phyloP scores from a whole-genome alignment of 192 early-diverging fungal genomes.

The Mycoemilia scoparia region DNA sequence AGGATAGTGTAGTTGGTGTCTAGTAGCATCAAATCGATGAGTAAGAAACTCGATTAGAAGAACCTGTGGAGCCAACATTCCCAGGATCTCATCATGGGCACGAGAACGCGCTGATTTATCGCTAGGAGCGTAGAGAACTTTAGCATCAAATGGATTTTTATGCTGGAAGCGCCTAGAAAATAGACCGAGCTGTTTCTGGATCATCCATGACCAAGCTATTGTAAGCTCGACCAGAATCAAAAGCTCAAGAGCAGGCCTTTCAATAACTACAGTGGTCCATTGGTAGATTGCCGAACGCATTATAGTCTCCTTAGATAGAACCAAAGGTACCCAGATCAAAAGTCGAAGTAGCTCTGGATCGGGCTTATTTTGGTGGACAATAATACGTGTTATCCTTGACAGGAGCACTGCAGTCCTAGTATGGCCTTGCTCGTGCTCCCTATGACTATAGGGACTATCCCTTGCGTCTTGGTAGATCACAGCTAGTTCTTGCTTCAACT shows the following conservation, averaged over 20 bases:
- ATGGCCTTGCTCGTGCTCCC: slow-evolving; percentile 2
- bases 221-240: slow-evolving; percentile 72
- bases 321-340: slow-evolving; percentile 72
- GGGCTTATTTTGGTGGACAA: slow-evolving; percentile 4
- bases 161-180: slow-evolving; percentile 40
- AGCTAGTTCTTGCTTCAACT: slow-evolving; percentile 14
- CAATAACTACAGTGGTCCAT: slow-evolving; percentile 81
- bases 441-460: slow-evolving; percentile 7
- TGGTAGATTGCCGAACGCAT: slow-evolving; percentile 67
- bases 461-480: slow-evolving; percentile 10
- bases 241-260: slow-evolving; percentile 49
- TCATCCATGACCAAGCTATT: slow-evolving; percentile 65
- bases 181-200: slow-evolving; percentile 60
- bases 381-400: slow-evolving; percentile 12
- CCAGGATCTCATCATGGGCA: slow-evolving; percentile 37
- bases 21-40: slow-evolving; percentile 65
- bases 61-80: slow-evolving; percentile 49
- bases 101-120: slow-evolving; percentile 54
- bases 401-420: slow-evolving; percentile 7
- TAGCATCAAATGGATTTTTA: slow-evolving; percentile 63
- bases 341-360: slow-evolving; percentile 50
- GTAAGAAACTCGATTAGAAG: slow-evolving; percentile 76
- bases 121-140: slow-evolving; percentile 85
- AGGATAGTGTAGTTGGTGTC: slow-evolving; percentile 37
- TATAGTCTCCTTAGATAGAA: slow-evolving; percentile 54